Evolutionary conservation across 1,139 yeast genomes (phyloP).

Genomic region (Kurtzmaniella quercitrusa): DNA sequence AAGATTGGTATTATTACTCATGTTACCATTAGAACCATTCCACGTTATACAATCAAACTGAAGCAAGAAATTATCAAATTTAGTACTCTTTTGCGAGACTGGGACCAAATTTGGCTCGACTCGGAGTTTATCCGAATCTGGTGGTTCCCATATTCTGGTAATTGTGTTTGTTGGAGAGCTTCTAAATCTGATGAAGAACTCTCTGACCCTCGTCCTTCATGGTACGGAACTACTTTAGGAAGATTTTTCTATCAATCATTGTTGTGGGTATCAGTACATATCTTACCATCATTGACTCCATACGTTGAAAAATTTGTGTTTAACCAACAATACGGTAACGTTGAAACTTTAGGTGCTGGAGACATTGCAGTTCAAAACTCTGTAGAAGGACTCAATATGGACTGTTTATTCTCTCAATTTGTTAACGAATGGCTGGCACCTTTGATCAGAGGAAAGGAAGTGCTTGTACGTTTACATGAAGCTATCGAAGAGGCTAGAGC

Average conservation of each 20-base stretch:
- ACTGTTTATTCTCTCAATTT: slow-evolving; percentile 88
- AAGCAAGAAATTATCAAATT: slow-evolving; percentile 79
- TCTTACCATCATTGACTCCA: slow-evolving; percentile 77
- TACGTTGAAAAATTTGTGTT: slow-evolving; percentile 80
- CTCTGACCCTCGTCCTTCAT: slow-evolving; percentile 66
- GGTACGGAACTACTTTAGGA: slow-evolving; percentile 83
- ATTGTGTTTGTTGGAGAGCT: slow-evolving; percentile 90
- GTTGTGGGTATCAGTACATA: slow-evolving; percentile 73
- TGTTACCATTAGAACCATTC: slow-evolving; percentile 84
- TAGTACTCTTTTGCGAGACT: slow-evolving; percentile 59
- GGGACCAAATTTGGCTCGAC: slow-evolving; percentile 81
- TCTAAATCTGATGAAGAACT: slow-evolving; percentile 61
- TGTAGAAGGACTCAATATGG: slow-evolving; percentile 90
- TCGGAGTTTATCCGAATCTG: slow-evolving; percentile 90
- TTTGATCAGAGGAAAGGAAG: slow-evolving; percentile 67
- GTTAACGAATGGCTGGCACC: slow-evolving; percentile 98
- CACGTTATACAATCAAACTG: slow-evolving; percentile 77
- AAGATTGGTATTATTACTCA: slow-evolving; percentile 86
- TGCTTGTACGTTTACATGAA: slow-evolving; percentile 59
- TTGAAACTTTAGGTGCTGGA: slow-evolving; percentile 65
- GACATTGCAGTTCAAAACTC: slow-evolving; percentile 73
- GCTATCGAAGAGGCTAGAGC: slow-evolving; percentile 60
- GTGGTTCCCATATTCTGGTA: slow-evolving; percentile 95
- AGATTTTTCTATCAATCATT: slow-evolving; percentile 74
- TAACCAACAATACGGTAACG: slow-evolving; percentile 73